Evolutionary conservation across 805 yeast genomes (phyloP).

Genomic region (Candida nanaspora): DNA sequence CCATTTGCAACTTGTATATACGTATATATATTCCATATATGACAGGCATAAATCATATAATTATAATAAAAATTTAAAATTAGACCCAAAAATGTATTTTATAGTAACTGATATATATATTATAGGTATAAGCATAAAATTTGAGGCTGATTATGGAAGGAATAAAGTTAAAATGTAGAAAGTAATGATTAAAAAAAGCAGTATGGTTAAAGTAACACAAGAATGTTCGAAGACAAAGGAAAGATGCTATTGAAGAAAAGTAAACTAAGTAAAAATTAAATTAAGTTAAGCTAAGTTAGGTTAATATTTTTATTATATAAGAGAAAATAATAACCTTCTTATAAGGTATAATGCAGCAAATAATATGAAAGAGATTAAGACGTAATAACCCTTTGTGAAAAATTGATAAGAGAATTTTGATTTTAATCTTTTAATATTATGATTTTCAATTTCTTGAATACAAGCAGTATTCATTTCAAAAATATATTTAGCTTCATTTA

Average conservation of each 20-base stretch:
- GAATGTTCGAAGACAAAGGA: not conserved
- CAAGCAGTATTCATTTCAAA: conserved; percentile 57
- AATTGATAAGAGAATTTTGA: conserved; percentile 48
- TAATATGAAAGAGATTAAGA: conserved; percentile 25
- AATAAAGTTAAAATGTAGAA: too few species aligned
- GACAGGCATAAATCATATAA: too few species aligned
- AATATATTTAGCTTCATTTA: conserved; percentile 59
- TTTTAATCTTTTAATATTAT: conserved; percentile 53
- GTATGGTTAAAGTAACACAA: not conserved
- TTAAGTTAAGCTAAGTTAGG: too few species aligned
- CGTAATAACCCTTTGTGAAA: conserved; percentile 45
- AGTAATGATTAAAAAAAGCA: not conserved
- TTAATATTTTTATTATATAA: conserved; percentile 3
- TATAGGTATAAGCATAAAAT: too few species aligned
- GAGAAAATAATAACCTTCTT: conserved; percentile 23
- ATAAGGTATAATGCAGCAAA: conserved; percentile 12
- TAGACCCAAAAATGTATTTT: too few species aligned
- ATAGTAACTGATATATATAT: too few species aligned
- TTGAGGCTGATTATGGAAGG: too few species aligned
- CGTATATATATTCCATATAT: not conserved
- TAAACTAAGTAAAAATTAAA: not conserved
- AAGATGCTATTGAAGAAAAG: not conserved
- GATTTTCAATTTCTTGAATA: conserved; percentile 58
- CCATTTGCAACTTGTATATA: not conserved
- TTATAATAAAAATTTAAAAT: too few species aligned